Percentiles rank a stretch among this genome's conserved stretches.
Evolutionary conservation across 306 rosid species (phyloP).

Genomic region (Vigna hirtella): DNA sequence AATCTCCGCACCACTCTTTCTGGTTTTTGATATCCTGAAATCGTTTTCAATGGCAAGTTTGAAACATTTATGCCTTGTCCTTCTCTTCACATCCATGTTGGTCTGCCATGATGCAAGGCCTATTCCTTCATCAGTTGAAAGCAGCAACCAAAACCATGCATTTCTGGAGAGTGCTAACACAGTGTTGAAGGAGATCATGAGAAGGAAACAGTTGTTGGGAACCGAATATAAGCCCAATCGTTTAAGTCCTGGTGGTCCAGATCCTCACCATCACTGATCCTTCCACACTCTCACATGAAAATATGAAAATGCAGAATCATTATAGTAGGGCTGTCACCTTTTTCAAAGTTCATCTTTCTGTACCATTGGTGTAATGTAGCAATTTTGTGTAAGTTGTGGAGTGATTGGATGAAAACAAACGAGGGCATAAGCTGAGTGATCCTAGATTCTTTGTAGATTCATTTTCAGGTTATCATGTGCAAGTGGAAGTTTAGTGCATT

Average conservation of each 20-base stretch:
- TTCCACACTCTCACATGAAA: not conserved
- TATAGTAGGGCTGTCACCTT: not conserved
- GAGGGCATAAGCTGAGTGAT: constrained; percentile 18
- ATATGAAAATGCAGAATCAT: constrained; percentile 11
- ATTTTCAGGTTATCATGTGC: constrained; percentile 31
- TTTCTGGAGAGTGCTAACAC: constrained; percentile 43
- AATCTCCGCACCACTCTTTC: constrained; percentile 33
- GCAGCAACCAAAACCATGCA: not conserved
- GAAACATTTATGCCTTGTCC: constrained; percentile 37
- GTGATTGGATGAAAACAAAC: constrained; percentile 8
- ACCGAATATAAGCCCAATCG: constrained; percentile 36
- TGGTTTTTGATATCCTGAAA: not conserved
- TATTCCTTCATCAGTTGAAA: constrained; percentile 33
- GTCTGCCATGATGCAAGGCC: constrained; percentile 38
- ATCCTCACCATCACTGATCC: constrained; percentile 54
- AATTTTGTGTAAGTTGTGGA: constrained; percentile 17
- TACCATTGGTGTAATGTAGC: not conserved
- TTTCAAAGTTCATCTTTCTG: constrained; percentile 11
- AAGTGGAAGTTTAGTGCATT: constrained; percentile 38
- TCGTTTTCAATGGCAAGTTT: constrained; percentile 18
- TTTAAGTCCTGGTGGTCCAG: constrained; percentile 60
- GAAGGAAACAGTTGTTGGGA: constrained; percentile 47
- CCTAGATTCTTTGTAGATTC: constrained; percentile 23
- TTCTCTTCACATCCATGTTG: constrained; percentile 49
- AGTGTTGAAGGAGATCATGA: constrained; percentile 49